These are phyloP conservation scores for Friedmanniomyces endolithicus DNA, from an alignment of 495 filamentous ascomycete species.

Conservation along the genomic window DNA sequence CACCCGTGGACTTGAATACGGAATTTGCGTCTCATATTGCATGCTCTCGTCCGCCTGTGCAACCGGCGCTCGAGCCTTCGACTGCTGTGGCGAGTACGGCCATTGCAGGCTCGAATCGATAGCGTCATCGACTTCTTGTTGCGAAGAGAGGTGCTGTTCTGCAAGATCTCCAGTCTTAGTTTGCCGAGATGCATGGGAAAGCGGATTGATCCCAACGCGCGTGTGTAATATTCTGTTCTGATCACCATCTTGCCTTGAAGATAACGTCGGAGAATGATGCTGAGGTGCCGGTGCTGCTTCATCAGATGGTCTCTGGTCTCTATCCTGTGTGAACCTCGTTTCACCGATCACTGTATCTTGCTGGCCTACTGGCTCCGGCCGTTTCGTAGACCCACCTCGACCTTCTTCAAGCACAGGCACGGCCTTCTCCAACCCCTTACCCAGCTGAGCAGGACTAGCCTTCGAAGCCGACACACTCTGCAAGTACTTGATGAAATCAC, in stretches of 20 bases:
- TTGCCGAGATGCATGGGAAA: neutral
- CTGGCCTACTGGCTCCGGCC: too few species aligned
- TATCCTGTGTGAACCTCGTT: too few species aligned
- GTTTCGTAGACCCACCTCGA: too few species aligned
- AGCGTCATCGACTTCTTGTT: conserved; percentile 1
- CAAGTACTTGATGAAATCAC: neutral
- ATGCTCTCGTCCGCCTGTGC: neutral
- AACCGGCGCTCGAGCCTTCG: neutral
- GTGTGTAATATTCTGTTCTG: neutral
- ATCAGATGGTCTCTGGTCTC: too few species aligned
- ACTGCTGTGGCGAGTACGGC: conserved; percentile 6
- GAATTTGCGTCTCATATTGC: conserved; percentile 7
- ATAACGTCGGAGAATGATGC: neutral
- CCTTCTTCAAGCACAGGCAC: too few species aligned
- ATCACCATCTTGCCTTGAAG: neutral
- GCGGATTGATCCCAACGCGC: neutral
- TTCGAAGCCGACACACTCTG: neutral
- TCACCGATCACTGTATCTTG: too few species aligned
- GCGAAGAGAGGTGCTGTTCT: conserved; percentile 1
- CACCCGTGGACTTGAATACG: neutral
- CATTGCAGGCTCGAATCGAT: neutral
- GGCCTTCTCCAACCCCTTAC: too few species aligned
- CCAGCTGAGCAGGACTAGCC: neutral
- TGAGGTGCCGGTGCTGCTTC: neutral
- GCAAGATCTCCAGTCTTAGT: neutral